A percentile compares a stretch with the other conserved stretches of the same genome.
phyloP scores from a whole-genome alignment of 2,329 filamentous ascomycete species.

The Trichoderma sp. region DNA sequence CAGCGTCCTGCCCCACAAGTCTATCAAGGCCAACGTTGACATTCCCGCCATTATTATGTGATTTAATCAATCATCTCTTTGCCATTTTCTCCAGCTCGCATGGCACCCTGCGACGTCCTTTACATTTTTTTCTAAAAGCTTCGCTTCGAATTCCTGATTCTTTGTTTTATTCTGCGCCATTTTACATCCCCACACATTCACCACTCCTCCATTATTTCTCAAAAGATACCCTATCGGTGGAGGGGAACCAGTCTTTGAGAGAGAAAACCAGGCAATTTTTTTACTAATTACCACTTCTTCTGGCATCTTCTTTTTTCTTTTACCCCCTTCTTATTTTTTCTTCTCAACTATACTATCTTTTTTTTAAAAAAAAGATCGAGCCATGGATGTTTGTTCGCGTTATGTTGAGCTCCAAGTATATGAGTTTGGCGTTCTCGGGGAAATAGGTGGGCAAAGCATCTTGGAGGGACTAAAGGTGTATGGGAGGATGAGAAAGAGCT shows the following conservation, averaged over 20 bases:
- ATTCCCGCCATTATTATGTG: conserved; percentile 70
- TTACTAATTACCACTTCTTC: conserved; percentile 24
- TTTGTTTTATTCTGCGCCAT: conserved; percentile 1
- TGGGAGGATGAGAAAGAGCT: conserved; percentile 16
- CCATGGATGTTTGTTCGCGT: conserved; percentile 16
- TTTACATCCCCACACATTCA: conserved; percentile 19
- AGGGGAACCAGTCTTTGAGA: conserved; percentile 23
- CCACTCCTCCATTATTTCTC: conserved; percentile 23
- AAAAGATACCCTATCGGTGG: conserved; percentile 22
- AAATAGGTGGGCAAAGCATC: conserved; percentile 24
- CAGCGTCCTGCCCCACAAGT: conserved; percentile 95
- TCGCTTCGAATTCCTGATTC: neutral
- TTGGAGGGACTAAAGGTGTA: conserved; percentile 14
- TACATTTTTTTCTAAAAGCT: neutral
- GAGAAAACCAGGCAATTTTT: conserved; percentile 15
- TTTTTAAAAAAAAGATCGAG: neutral
- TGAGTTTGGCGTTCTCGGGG: conserved; percentile 27
- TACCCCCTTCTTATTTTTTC: neutral
- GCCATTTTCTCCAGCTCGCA: neutral
- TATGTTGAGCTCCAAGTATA: conserved; percentile 21
- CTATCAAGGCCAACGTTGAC: conserved; percentile 97
- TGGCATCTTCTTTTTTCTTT: neutral
- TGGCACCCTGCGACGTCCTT: neutral
- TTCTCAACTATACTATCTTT: neutral
- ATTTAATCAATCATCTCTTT: conserved; percentile 28